Conservation (phyloP, 2,329 filamentous ascomycete species). For the Macrophomina pseudophaseolina region DNA sequence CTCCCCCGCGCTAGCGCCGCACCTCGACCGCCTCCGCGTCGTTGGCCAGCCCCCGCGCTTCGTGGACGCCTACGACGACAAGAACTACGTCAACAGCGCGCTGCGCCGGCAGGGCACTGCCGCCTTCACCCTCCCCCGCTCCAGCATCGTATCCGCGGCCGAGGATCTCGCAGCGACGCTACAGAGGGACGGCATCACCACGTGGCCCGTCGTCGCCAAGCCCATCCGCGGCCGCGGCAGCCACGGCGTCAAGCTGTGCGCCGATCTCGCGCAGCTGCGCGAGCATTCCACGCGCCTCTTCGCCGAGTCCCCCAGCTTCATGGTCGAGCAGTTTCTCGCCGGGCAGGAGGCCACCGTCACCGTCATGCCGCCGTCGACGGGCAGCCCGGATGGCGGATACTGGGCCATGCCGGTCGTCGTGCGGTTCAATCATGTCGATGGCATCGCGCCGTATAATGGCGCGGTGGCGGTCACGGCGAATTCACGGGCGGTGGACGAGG, state of each 20-base stretch:
- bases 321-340: slow-evolving; percentile 56
- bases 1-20: slow-evolving; percentile 40
- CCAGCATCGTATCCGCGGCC: slow-evolving; percentile 13
- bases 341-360: slow-evolving; percentile 59
- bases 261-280: slow-evolving; percentile 36
- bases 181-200: slow-evolving; percentile 29
- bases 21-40: slow-evolving; percentile 42
- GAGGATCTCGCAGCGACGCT: slow-evolving; percentile 29
- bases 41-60: slow-evolving; percentile 55
- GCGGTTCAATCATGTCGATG: slow-evolving; percentile 55
- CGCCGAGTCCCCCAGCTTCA: slow-evolving; percentile 44
- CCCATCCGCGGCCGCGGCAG: slow-evolving; percentile 57
- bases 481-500: slow-evolving; percentile 46
- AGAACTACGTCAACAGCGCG: slow-evolving; percentile 54
- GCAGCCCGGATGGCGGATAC: slow-evolving; percentile 37
- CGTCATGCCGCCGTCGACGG: slow-evolving; percentile 54
- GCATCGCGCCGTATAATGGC: slow-evolving; percentile 57
- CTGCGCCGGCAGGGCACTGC: slow-evolving; percentile 40
- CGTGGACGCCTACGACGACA: slow-evolving; percentile 58
- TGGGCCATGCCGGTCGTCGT: slow-evolving; percentile 53
- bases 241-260: slow-evolving; percentile 57
- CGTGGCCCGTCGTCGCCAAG: slow-evolving; percentile 54
- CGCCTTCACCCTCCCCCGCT: slow-evolving; percentile 47
- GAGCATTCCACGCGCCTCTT: slow-evolving; percentile 45
- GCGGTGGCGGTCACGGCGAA: slow-evolving; percentile 55